Base-by-base conservation (phyloP, 768 basidiomycete genomes). In the Mycena amicta region DNA sequence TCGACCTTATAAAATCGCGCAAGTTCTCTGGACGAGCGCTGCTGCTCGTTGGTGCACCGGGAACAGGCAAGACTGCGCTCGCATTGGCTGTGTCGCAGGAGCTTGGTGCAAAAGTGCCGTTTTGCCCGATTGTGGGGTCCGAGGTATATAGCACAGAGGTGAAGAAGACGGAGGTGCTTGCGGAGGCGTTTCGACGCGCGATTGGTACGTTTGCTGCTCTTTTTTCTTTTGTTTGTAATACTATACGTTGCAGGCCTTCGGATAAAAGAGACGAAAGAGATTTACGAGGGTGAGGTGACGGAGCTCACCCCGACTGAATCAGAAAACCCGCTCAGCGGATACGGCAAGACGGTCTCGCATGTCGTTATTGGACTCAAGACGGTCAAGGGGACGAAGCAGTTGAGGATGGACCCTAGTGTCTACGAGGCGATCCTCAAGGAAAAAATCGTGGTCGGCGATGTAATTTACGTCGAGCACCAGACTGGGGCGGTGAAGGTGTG, bases 191-290 rank as follows among this genome's bases (percentile, higher is more conserved):
- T 75, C 82, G 96, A 57, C 79, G 97, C 65, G 95, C 97, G 13
- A 99, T 99, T 60, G 96, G 95, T 94, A 69, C 70, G 90, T 80
- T 45, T 23, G 6, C 22, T n/a, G 22, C 43, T 5, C 51, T 20
- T 57, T 49, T 50, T 62, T 50, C 28, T 31, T 18, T 47, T 2
- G 39, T 15, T 39, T 53, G 30, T 41, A 52, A 62, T 33, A 28
- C 25, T 33, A 53, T 47, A 23, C 8, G 22, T 41, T 31, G 13
- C 70, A 95, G 95, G 96, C 47, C 83, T 98, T 33, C 87, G 96
- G 71, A 97, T 98, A 80, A 98, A 98, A 74, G 97, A 98, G 75
- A 98, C 95, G 5, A 98, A 99, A 71, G 94, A 97, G 69, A 95
- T 98, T 5, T 98, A 95, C 73, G 96, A 98, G 72, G 96, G 97